Percentiles rank a stretch among this genome's conserved stretches.
These are phyloP conservation scores for Boletus vinaceobasis DNA, from an alignment of 768 basidiomycete genomes.

Conservation along the genomic window DNA sequence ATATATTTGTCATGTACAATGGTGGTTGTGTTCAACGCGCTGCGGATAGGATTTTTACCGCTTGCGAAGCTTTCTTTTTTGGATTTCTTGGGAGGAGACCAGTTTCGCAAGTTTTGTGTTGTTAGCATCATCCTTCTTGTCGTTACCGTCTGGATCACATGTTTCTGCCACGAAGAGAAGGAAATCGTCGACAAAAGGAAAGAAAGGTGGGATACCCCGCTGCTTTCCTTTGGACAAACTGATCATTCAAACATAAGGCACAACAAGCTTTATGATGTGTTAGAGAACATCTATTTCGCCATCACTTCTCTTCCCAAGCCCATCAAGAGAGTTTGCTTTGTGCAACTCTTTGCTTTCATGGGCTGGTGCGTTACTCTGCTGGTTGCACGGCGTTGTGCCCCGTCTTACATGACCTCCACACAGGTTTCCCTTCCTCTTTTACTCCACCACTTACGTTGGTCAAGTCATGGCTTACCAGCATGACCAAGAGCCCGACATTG, in stretches of 20 bases:
- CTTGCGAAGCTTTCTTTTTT: slow-evolving; percentile 76
- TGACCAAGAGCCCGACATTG: slow-evolving; percentile 70
- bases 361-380: slow-evolving; percentile 61
- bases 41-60: slow-evolving; percentile 73
- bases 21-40: slow-evolving; percentile 5
- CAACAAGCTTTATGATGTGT: slow-evolving; percentile 67
- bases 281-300: slow-evolving; percentile 74
- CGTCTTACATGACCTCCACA: slow-evolving; percentile 4
- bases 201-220: slow-evolving; percentile 36
- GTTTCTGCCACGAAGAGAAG: slow-evolving; percentile 79
- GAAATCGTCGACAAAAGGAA: slow-evolving; percentile 49
- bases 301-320: slow-evolving; percentile 75
- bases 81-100: slow-evolving; percentile 77
- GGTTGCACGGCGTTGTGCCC: not conserved
- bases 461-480: slow-evolving; percentile 88
- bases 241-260: slow-evolving; percentile 11
- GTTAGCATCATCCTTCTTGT: slow-evolving; percentile 78
- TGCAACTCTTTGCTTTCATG: slow-evolving; percentile 96
- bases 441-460: slow-evolving; percentile 90
- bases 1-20: not conserved
- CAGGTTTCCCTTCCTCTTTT: slow-evolving; percentile 96
- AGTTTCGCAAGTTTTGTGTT: slow-evolving; percentile 96
- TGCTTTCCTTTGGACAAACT: not conserved
- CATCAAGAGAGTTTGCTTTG: slow-evolving; percentile 85
- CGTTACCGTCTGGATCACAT: slow-evolving; percentile 83